Evolutionary conservation across 2,329 filamentous ascomycete genomes (phyloP).

Genomic region (Clonostachys rhizophaga): DNA sequence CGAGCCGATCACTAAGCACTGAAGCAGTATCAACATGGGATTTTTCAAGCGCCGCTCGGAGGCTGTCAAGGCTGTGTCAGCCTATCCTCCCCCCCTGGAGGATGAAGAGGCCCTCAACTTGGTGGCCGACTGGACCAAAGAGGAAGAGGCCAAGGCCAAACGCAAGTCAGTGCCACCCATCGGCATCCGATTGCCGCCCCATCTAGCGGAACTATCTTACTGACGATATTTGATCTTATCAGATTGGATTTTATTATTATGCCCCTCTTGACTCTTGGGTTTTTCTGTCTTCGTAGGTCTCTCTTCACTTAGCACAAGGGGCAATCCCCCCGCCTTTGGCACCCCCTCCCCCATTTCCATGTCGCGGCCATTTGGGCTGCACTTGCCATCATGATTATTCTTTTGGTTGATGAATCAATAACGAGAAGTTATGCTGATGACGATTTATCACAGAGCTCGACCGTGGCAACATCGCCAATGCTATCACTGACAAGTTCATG

Average conservation of each 20-base stretch:
- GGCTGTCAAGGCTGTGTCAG: background rate
- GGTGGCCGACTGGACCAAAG: constrained; percentile 21
- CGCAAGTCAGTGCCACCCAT: constrained; percentile 21
- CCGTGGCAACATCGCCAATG: constrained; percentile 30
- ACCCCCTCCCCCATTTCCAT: too few relatives aligned
- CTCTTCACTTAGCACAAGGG: background rate
- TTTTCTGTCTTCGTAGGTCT: constrained; percentile 33
- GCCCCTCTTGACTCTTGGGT: constrained; percentile 32
- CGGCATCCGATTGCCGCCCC: background rate
- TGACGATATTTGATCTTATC: background rate
- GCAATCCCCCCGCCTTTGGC: too few relatives aligned
- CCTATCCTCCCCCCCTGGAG: constrained; percentile 18
- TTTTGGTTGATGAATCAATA: too few relatives aligned
- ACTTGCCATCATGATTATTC: too few relatives aligned
- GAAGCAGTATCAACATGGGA: too few relatives aligned
- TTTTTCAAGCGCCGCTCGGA: too few relatives aligned
- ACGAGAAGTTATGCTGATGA: too few relatives aligned
- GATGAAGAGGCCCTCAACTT: constrained; percentile 22
- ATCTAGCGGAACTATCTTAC: background rate
- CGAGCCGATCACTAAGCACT: too few relatives aligned
- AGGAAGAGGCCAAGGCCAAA: constrained; percentile 29
- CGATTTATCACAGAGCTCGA: constrained; percentile 11
- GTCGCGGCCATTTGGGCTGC: too few relatives aligned
- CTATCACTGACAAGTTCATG: constrained; percentile 38
- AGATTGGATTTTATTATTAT: constrained; percentile 34